phyloP scores from a whole-genome alignment of 768 basidiomycete genomes.

The Auricularia sp. region DNA sequence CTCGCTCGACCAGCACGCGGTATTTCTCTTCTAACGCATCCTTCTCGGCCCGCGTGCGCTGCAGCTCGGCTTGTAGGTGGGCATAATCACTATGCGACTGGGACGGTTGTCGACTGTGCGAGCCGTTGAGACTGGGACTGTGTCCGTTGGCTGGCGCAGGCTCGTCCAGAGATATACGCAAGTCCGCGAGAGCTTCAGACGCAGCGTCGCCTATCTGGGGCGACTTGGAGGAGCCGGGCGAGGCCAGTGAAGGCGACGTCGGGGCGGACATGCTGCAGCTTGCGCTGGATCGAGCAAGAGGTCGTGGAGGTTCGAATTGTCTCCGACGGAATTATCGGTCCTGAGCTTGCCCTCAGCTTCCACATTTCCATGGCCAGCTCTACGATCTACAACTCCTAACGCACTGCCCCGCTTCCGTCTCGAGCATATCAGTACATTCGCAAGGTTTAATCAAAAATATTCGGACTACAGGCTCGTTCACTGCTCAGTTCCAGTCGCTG shows the following conservation, averaged over 20 bases:
- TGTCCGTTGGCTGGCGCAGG: slow-evolving; percentile 3
- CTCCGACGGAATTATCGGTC: too few species aligned
- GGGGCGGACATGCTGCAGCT: background rate
- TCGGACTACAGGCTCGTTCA: too few species aligned
- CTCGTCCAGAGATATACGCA: slow-evolving; percentile 13
- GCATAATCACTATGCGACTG: slow-evolving; percentile 33
- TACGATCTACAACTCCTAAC: too few species aligned
- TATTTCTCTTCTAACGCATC: slow-evolving; percentile 82
- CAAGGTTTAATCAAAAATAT: too few species aligned
- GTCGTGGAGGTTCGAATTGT: too few species aligned
- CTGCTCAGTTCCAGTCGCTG: too few species aligned
- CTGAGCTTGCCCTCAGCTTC: too few species aligned
- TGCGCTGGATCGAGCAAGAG: too few species aligned
- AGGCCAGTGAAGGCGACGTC: background rate
- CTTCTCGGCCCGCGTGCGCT: slow-evolving; percentile 71
- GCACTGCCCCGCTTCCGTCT: too few species aligned
- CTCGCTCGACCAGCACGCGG: slow-evolving; percentile 71
- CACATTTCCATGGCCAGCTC: too few species aligned
- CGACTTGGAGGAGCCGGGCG: background rate
- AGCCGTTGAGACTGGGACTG: slow-evolving; percentile 3
- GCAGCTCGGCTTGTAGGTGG: slow-evolving; percentile 64
- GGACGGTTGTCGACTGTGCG: background rate
- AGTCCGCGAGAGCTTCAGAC: slow-evolving; percentile 10
- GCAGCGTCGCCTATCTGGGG: slow-evolving; percentile 10
- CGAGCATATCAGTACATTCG: too few species aligned